Evolutionary conservation across 768 basidiomycete species (phyloP).

Genomic region (Lactarius akahatsu): DNA sequence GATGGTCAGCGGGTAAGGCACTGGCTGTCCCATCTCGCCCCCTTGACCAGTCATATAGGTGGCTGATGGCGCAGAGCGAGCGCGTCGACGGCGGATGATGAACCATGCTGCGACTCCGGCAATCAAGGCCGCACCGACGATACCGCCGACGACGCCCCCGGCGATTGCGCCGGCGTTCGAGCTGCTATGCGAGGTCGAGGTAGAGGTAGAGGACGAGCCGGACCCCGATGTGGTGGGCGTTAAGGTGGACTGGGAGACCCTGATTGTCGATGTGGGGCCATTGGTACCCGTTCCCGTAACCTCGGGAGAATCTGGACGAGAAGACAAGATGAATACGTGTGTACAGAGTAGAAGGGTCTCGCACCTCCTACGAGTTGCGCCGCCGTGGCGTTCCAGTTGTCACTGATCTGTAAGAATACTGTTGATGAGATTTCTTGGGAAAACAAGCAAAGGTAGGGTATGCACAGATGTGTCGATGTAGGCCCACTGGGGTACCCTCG

Average conservation of each 20-base stretch:
- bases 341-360: not conserved
- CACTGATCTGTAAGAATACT: not conserved
- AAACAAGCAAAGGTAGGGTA: not conserved
- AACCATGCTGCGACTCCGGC: constrained; percentile 44
- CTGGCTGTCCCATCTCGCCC: constrained; percentile 5
- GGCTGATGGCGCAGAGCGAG: constrained; percentile 31
- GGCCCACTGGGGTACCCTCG: constrained; percentile 50
- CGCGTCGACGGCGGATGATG: constrained; percentile 34
- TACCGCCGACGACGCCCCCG: constrained; percentile 60
- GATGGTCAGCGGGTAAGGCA: not conserved
- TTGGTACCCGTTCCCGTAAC: not conserved
- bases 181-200: not conserved
- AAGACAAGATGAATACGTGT: not conserved
- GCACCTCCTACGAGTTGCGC: constrained; percentile 9
- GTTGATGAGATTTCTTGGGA: not conserved
- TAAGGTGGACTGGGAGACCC: not conserved
- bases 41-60: constrained; percentile 15
- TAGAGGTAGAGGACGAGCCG: not conserved
- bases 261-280: not conserved
- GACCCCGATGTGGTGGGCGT: not conserved
- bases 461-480: constrained; percentile 46
- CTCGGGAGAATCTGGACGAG: not conserved
- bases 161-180: constrained; percentile 57
- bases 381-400: constrained; percentile 8
- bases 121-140: constrained; percentile 48